Evolutionary conservation across 108 stramenopile species (phyloP).

Genomic region (Conticribra guillardii): DNA sequence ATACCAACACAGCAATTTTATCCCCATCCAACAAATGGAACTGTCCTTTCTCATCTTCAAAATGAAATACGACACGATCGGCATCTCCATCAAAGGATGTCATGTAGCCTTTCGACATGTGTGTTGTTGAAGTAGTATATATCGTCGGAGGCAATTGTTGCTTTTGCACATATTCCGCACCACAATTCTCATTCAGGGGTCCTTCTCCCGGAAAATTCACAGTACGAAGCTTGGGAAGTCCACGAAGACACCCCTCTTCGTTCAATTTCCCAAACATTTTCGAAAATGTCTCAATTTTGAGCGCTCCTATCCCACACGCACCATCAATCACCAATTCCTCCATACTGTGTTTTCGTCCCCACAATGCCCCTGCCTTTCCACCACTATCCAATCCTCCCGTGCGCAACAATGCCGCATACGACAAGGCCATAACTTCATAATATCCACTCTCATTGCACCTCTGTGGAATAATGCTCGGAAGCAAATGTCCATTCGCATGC

Average conservation of each 20-base stretch:
- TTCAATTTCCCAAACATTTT: slow-evolving; percentile 37
- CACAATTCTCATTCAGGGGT: slow-evolving; percentile 90
- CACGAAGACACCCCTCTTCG: slow-evolving; percentile 31
- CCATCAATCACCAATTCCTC: slow-evolving; percentile 80
- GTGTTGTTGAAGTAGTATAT: slow-evolving; percentile 38
- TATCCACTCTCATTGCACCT: slow-evolving; percentile 82
- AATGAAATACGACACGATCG: slow-evolving; percentile 97
- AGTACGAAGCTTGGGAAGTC: slow-evolving; percentile 37
- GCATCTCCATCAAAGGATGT: slow-evolving; percentile 98
- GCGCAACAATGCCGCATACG: slow-evolving; percentile 67
- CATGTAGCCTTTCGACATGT: slow-evolving; percentile 50
- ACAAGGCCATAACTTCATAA: slow-evolving; percentile 69
- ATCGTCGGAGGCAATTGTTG: slow-evolving; percentile 65
- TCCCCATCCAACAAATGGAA: slow-evolving; percentile 95
- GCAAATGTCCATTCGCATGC: slow-evolving; percentile 67
- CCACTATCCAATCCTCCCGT: slow-evolving; percentile 26
- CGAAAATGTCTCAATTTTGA: slow-evolving; percentile 48
- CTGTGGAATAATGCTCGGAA: slow-evolving; percentile 67
- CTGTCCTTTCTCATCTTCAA: slow-evolving; percentile 33
- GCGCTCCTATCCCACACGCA: slow-evolving; percentile 93
- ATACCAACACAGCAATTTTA: slow-evolving; percentile 92
- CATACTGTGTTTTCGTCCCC: slow-evolving; percentile 1
- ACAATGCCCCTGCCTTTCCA: background rate
- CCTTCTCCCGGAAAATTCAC: slow-evolving; percentile 74
- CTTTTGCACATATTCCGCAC: slow-evolving; percentile 97